A percentile compares a stretch with the other conserved stretches of the same genome.
These are phyloP conservation scores for Lachnellula suecica DNA, from an alignment of 2,329 filamentous ascomycete genomes.

Conservation along the genomic window DNA sequence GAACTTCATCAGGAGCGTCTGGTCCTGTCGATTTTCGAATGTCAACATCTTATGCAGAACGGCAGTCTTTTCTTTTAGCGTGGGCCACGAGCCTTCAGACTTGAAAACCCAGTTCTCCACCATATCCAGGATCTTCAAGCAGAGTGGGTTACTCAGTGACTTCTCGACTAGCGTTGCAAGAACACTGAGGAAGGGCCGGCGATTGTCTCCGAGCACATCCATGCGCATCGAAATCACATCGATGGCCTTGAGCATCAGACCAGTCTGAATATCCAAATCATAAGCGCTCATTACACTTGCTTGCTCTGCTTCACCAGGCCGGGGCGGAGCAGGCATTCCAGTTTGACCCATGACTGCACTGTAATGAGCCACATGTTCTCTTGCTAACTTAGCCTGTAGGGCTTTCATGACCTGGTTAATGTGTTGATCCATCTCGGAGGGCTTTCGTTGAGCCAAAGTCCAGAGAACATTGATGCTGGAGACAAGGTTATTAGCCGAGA, in stretches of 20 bases:
- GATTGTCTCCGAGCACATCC: conserved; percentile 86
- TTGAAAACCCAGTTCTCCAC: conserved; percentile 96
- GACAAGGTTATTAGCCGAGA: conserved; percentile 78
- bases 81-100: conserved; percentile 92
- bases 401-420: conserved; percentile 89
- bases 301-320: conserved; percentile 48
- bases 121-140: conserved; percentile 89
- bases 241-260: conserved; percentile 91
- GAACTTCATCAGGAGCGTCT: conserved; percentile 87
- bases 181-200: conserved; percentile 91
- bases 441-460: conserved; percentile 83
- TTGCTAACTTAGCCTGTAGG: conserved; percentile 84
- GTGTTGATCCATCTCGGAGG: conserved; percentile 85
- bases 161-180: conserved; percentile 94
- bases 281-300: conserved; percentile 64
- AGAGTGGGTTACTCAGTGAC: conserved; percentile 81
- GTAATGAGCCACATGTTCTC: conserved; percentile 86
- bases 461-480: conserved; percentile 92
- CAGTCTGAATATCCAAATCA: conserved; percentile 85
- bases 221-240: conserved; percentile 90
- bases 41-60: conserved; percentile 99
- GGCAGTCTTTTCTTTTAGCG: conserved; percentile 97
- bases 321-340: conserved; percentile 33
- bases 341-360: conserved; percentile 54
- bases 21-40: conserved; percentile 83